Percentiles rank a stretch among this genome's conserved stretches.
phyloP scores from a whole-genome alignment of 2,329 filamentous ascomycete genomes.

The Immersiporthe knoxdaviesiana region DNA sequence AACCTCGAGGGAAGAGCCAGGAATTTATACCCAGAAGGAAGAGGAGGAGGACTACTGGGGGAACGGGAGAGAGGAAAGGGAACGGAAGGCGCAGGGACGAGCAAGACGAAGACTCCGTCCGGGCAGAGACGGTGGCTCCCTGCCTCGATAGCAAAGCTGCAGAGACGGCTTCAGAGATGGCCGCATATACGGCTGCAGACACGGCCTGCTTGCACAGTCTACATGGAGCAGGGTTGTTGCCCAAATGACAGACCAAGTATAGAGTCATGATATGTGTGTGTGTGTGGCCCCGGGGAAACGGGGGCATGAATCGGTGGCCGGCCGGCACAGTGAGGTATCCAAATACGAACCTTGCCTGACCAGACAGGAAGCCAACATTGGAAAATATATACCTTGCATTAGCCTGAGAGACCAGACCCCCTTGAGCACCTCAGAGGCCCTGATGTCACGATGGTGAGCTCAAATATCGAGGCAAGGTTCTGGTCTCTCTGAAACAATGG shows the following conservation, averaged over 20 bases:
- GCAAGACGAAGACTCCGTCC: not conserved
- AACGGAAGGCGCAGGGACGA: not conserved
- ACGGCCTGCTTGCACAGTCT: too few species aligned
- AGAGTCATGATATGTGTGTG: not conserved
- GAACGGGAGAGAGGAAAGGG: not conserved
- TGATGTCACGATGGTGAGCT: not conserved
- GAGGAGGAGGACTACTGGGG: not conserved
- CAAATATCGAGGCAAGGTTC: not conserved
- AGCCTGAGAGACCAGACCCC: not conserved
- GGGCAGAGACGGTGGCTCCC: not conserved
- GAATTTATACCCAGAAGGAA: not conserved
- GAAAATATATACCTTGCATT: not conserved
- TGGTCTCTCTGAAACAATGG: not conserved
- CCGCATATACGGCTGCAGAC: too few species aligned
- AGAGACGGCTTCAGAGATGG: too few species aligned
- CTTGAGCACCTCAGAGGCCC: not conserved
- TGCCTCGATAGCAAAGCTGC: not conserved
- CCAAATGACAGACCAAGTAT: not conserved
- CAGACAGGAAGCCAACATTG: not conserved
- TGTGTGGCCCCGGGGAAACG: not conserved
- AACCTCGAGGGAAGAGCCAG: not conserved
- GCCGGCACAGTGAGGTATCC: not conserved
- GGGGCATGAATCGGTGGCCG: too few species aligned
- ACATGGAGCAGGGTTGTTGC: not conserved
- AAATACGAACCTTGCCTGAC: not conserved